Base-by-base conservation (phyloP, 1,139 yeast genomes). In the Pichia sp. region DNA sequence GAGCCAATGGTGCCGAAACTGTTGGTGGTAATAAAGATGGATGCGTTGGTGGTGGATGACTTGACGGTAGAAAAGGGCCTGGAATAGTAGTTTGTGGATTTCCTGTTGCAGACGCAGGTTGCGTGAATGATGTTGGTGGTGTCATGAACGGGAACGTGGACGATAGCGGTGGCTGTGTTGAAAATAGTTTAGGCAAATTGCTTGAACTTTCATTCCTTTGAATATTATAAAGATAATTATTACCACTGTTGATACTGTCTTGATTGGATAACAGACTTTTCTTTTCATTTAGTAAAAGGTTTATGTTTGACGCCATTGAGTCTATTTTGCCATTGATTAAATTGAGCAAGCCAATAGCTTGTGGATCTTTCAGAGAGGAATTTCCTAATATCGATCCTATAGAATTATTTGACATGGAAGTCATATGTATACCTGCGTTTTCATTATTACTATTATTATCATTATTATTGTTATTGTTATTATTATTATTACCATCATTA, bases 1-100 rank as follows among this genome's bases (percentile, higher is more conserved):
- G 50, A 11, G 53, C 50, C n/a, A 49, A 38, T 18, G 53, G 50
- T 8, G 53, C 48, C 27, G 20, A 41, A n/a, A 44, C 22, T 4
- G 45, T n/a, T 16, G 40, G 35, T 15, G 18, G 22, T 8, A 44
- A 20, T 7, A 25, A 23, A 9, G 43, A 23, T 12, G 42, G 34
- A 26, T n/a, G 24, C 9, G 22, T 37, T 24, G 38, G 39, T 16
- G 43, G 32, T 26, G 41, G 41, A 15, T 11, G 16, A 18, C 12
- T 23, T 26, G 27, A 39, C 4, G 45, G 34, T 30, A 25, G 6
- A 43, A 16, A 34, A 11, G 36, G 23, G 11, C 15, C 18, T 18
- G 36, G 15, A 18, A 18, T 34, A 11, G 35, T 11, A 30, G 36
- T 3, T 13, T 35, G 39, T 24, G 23, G 30, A 26, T 16, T 26